These are phyloP conservation scores for Crithidia acanthocephali DNA, from an alignment of 208 protist genomes.

Conservation along the genomic window DNA sequence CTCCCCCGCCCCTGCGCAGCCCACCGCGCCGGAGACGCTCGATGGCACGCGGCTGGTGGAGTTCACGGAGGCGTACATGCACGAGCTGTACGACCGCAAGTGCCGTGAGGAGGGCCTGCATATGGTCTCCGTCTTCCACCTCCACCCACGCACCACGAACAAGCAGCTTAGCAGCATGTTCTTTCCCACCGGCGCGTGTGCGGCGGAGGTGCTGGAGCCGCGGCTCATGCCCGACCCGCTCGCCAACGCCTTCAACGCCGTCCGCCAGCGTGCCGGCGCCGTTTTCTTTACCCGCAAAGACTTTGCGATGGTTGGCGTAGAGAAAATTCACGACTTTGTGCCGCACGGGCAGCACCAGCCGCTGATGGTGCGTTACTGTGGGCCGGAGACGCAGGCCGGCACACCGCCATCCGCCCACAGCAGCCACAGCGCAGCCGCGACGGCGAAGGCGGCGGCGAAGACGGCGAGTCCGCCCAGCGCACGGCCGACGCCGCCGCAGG, in stretches of 20 bases:
- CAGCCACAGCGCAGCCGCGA: too few relatives aligned
- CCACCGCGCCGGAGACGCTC: conserved; percentile 14
- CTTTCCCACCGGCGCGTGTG: conserved; percentile 68
- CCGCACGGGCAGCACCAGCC: conserved; percentile 78
- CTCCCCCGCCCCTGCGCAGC: not conserved
- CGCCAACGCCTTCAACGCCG: conserved; percentile 8
- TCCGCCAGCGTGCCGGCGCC: conserved; percentile 60
- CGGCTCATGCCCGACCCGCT: conserved; percentile 38
- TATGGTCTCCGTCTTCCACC: conserved; percentile 81
- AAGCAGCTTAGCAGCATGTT: conserved; percentile 71
- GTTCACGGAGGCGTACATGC: conserved; percentile 45
- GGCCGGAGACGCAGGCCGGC: conserved; percentile 34
- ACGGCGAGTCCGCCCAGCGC: conserved; percentile 10
- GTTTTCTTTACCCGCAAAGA: conserved; percentile 76
- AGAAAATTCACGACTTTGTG: conserved; percentile 87
- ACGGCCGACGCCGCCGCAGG: conserved; percentile 30
- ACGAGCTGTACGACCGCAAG: conserved; percentile 33
- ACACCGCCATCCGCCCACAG: conserved; percentile 19
- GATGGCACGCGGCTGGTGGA: conserved; percentile 20
- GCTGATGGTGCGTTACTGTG: conserved; percentile 75
- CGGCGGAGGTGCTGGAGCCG: conserved; percentile 58
- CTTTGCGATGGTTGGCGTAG: conserved; percentile 75
- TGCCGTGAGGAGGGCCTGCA: conserved; percentile 44
- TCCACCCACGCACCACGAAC: conserved; percentile 69
- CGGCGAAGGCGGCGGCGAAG: not conserved